These are phyloP conservation scores for Capsella rubella DNA, from an alignment of 441 rosid genomes.

Conservation along the genomic window DNA sequence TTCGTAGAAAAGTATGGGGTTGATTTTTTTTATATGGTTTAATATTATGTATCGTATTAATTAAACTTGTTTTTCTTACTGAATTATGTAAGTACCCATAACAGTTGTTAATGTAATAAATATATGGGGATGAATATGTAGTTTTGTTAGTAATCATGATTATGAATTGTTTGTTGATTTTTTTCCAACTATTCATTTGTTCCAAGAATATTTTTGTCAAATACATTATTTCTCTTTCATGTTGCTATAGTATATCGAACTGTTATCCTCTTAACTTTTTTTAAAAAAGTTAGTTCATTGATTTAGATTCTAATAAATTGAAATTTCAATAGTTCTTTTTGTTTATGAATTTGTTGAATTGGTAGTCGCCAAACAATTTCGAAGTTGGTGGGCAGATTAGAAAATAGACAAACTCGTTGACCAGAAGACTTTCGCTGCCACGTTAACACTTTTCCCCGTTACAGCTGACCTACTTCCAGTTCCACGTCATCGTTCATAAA, in stretches of 20 bases:
- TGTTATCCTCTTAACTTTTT: background rate
- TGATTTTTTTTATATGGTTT: conserved; percentile 17
- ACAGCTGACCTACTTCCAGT: conserved; percentile 26
- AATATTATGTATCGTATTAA: conserved; percentile 3
- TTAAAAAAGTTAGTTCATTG: too few relatives aligned
- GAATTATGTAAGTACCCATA: conserved; percentile 2
- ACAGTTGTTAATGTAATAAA: background rate
- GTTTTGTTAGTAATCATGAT: conserved; percentile 1
- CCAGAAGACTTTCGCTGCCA: conserved; percentile 20
- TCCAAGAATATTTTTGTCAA: background rate
- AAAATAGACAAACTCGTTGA: conserved; percentile 30
- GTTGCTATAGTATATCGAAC: background rate
- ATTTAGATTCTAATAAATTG: background rate
- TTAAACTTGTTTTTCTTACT: background rate
- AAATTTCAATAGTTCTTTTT: too few relatives aligned
- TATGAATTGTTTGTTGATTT: conserved; percentile 1
- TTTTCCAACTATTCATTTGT: background rate
- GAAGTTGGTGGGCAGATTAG: conserved; percentile 20
- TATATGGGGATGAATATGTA: conserved; percentile 12
- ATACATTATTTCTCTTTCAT: background rate
- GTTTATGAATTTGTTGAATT: background rate
- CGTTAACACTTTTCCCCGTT: background rate
- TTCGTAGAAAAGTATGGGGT: conserved; percentile 10
- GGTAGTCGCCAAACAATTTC: conserved; percentile 1
- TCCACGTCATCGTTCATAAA: conserved; percentile 17